Base-by-base conservation (phyloP, 257 asterid genomes). In the Solanum megistacrolobum region DNA sequence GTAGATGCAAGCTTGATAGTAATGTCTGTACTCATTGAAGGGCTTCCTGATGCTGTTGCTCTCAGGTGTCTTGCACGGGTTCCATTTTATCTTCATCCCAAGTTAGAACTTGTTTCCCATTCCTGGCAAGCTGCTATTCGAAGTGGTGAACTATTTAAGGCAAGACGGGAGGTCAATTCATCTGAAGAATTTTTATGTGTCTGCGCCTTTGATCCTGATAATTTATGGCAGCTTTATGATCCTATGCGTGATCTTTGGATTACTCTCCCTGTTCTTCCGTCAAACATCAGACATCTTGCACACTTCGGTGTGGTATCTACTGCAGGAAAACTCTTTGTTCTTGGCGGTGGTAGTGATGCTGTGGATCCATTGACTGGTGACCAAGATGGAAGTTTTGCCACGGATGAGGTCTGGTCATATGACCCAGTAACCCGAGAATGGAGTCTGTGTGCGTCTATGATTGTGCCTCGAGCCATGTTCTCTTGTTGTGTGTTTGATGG, bases 21-120 rank as follows among this genome's bases (percentile, higher is more conserved):
- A 25, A 96, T 96, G 99, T 93, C 99, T 88, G 98, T 90, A 90
- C 99, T 97, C 79, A 97, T 97, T 46, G 99, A 97, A 92, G 99
- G 99, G 83, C 99, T 97, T 68, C 99, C 99, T 0, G 99, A 97
- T 88, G 98, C 99, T 68, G 98, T 97, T 74, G 95, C 94, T 75
- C 89, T 97, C 69, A 94, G 98, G 91, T 97, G 99, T 89, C 98
- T 97, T 75, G 98, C 99, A 21, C 93, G 99, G 82, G 98, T 97
- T 58, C 99, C 99, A 12, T 95, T 96, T 66, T 92, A 91, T 90
- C 99, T 94, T 65, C 95, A 96, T 87, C 98, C 99, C 39, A 93
- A 89, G 87, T 85, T 97, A 82, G 94, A 93, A 89, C 95, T 94
- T 10, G 99, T 97, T 88, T 97, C 98, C 36, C 99, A 75, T 74